phyloP scores from a whole-genome alignment of 768 basidiomycete genomes.

The Hericium alpestre region DNA sequence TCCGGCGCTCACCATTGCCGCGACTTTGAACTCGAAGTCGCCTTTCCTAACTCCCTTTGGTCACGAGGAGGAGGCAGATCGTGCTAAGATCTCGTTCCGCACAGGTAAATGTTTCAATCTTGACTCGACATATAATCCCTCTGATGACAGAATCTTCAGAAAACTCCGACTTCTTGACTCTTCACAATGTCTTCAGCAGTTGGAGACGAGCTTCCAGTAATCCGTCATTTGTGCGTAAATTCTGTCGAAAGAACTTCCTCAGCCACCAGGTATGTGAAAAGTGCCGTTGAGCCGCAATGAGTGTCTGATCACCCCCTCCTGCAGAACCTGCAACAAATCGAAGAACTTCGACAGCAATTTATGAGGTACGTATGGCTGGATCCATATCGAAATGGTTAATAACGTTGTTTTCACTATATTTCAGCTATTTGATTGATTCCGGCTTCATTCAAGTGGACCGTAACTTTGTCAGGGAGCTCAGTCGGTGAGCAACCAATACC shows the following conservation, averaged over 20 bases:
- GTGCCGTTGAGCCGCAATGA: no score
- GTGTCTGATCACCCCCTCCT: not conserved
- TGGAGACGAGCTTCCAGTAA: conserved; percentile 76
- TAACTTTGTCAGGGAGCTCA: conserved; percentile 59
- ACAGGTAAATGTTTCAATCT: conserved; percentile 37
- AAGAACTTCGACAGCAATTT: conserved; percentile 83
- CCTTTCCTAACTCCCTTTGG: conserved; percentile 89
- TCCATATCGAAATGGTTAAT: not conserved
- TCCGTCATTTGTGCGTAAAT: conserved; percentile 49
- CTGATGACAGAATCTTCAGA: conserved; percentile 34
- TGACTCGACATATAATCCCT: no score
- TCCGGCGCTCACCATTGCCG: conserved; percentile 93
- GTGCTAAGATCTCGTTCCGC: conserved; percentile 72
- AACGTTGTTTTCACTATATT: conserved; percentile 1
- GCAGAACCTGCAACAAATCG: conserved; percentile 89
- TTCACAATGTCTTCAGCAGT: conserved; percentile 80
- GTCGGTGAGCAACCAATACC: conserved; percentile 30
- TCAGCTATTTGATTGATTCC: conserved; percentile 81
- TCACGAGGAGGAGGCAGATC: conserved; percentile 75
- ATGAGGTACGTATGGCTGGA: conserved; percentile 11
- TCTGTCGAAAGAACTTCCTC: conserved; percentile 71
- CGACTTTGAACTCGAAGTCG: conserved; percentile 83
- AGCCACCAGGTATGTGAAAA: conserved; percentile 57
- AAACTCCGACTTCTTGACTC: conserved; percentile 89
- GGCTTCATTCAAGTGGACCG: conserved; percentile 66